Evolutionary conservation across 163 green algal genomes (phyloP), one percentile per base, ranked within the genome.

Genomic region (Scenedesmus sp.): DNA sequence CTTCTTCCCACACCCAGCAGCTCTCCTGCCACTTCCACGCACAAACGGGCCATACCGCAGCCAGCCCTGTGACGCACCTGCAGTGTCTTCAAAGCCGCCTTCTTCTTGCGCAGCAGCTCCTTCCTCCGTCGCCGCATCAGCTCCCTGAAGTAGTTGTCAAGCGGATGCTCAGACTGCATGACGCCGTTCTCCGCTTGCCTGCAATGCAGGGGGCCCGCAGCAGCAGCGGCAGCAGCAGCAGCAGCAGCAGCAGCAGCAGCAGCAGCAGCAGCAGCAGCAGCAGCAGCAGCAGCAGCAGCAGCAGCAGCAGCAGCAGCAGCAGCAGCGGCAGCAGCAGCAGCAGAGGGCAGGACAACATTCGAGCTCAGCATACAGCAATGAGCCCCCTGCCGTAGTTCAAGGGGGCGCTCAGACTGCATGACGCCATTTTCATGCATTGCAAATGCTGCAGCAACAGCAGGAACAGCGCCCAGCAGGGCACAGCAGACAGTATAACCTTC

Each of bases 131-230:
- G 61, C 44, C 93, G 80, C 1, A 94, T 72, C 44, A 96, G 89
- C 85, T 96, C 94, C 13, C 91, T 81, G 78, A 96, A 96, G 92
- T 96, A 96, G 22, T 86, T 79, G 90, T 96, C 94, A 61, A 96
- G 80, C 0, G 94, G 94, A 59, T 95, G 93, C 72, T 94, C 91
- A 42, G 91, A 40, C 79, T 92, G 85, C 24, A 85, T 24, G 7
- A 85, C 40, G 35, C 85, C 90, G 13, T 80, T 70, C 49, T 79
- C 37, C 0, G 40, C 33, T 30, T 86, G 33, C 81, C 88, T 92
- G 88, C 81, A 79, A 5, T 30, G 65, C 65, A 78, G 24, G 10
- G 40, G 42, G 35, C 1, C n/a, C 24, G 76, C 76, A 83, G 40
- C 6, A 73, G 16, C 24, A 35, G 9, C 6, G 61, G n/a, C 12